A percentile compares a stretch with the other conserved stretches of the same genome.
Evolutionary conservation across 805 yeast genomes (phyloP).

Genomic region (Ogataea nakhonphanomensis): DNA sequence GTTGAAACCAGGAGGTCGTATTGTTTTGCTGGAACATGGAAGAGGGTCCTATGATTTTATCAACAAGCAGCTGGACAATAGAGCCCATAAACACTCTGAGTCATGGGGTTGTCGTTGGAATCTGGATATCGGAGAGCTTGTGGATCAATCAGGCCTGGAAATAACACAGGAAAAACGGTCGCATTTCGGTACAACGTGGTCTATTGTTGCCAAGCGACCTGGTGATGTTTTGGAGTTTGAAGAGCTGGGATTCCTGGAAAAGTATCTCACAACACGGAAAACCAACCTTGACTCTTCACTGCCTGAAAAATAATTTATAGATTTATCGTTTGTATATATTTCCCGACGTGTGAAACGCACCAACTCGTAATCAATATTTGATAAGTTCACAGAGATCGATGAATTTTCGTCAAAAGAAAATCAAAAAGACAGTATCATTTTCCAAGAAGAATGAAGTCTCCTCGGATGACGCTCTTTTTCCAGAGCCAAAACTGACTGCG

Average conservation of each 20-base stretch:
- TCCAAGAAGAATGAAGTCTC: constrained; percentile 20
- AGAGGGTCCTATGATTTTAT: constrained; percentile 76
- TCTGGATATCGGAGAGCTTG: constrained; percentile 82
- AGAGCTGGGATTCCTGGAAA: constrained; percentile 49
- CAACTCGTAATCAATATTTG: not conserved
- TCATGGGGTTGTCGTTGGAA: constrained; percentile 99
- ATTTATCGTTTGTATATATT: constrained; percentile 4
- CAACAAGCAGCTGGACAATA: constrained; percentile 74
- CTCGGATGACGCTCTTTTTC: constrained; percentile 6
- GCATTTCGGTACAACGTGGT: constrained; percentile 93
- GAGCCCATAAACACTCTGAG: constrained; percentile 78
- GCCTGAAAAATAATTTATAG: constrained; percentile 9
- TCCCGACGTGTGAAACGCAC: constrained; percentile 1
- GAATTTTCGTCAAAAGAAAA: constrained; percentile 13
- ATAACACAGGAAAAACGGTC: constrained; percentile 75
- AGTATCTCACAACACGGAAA: constrained; percentile 38
- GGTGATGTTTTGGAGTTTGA: constrained; percentile 52
- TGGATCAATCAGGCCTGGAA: constrained; percentile 80
- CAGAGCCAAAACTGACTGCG: not conserved
- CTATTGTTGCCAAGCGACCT: constrained; percentile 71
- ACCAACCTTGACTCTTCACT: constrained; percentile 33
- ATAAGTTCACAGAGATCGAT: not conserved
- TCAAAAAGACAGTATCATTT: constrained; percentile 31
- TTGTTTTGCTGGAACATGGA: constrained; percentile 89
- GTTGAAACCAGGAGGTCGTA: constrained; percentile 86